Percentiles rank a stretch among this genome's conserved stretches.
Evolutionary conservation across 2,329 filamentous ascomycete species (phyloP).

Genomic region (Akanthomyces dipterigenus): DNA sequence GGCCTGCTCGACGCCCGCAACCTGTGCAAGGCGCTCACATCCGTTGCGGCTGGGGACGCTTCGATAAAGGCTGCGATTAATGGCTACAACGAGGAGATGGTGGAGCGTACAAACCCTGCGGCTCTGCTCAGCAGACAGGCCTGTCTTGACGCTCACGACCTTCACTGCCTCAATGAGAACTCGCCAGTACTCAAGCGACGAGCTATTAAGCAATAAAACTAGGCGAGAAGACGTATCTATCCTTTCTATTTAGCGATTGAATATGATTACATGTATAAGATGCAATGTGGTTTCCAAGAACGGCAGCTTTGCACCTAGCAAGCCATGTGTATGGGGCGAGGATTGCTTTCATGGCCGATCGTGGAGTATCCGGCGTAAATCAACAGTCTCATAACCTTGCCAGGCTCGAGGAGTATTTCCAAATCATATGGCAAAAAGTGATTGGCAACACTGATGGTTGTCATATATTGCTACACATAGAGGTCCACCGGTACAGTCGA

Average conservation of each 20-base stretch:
- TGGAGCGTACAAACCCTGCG: conserved; percentile 21
- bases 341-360: neutral
- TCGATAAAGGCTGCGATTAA: conserved; percentile 17
- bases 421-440: too few species aligned
- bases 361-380: too few species aligned
- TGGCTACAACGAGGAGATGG: conserved; percentile 26
- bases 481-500: too few species aligned
- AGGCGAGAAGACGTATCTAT: neutral
- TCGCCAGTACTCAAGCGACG: conserved; percentile 21
- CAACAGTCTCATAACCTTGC: neutral
- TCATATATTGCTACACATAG: neutral
- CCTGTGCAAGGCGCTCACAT: conserved; percentile 20
- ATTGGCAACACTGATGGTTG: too few species aligned
- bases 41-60: conserved; percentile 13
- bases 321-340: neutral
- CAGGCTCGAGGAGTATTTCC: too few species aligned
- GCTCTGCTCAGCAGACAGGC: conserved; percentile 26
- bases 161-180: conserved; percentile 24
- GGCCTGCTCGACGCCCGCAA: conserved; percentile 32
- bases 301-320: neutral
- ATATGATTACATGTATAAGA: neutral
- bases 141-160: conserved; percentile 27
- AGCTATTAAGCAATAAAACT: neutral
- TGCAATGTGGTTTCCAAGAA: neutral
- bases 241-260: neutral